These are phyloP conservation scores for Akanthomyces muscarius DNA, from an alignment of 2,329 filamentous ascomycete species.

Conservation along the genomic window DNA sequence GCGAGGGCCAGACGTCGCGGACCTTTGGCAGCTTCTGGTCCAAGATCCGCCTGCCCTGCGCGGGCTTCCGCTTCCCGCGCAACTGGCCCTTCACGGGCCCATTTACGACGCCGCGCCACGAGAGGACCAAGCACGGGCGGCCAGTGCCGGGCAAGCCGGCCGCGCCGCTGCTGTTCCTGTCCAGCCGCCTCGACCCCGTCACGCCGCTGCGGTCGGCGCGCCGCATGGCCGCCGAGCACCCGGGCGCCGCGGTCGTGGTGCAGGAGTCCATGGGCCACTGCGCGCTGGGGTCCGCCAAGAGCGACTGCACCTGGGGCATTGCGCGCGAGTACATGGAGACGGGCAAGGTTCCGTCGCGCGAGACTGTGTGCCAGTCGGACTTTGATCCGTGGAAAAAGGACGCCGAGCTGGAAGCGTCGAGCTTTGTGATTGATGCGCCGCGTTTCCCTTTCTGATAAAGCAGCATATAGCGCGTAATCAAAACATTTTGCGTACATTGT, in stretches of 20 bases:
- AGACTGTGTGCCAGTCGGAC: slow-evolving; percentile 21
- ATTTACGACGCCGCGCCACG: slow-evolving; percentile 17
- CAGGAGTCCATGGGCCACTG: slow-evolving; percentile 24
- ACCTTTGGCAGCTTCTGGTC: slow-evolving; percentile 24
- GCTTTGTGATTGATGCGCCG: not conserved
- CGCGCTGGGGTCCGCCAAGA: slow-evolving; percentile 16
- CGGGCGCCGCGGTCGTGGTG: slow-evolving; percentile 24
- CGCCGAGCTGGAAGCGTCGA: not conserved
- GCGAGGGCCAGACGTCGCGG: slow-evolving; percentile 17
- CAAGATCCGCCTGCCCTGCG: slow-evolving; percentile 29
- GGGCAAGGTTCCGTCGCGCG: slow-evolving; percentile 20
- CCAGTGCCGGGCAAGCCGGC: slow-evolving; percentile 25
- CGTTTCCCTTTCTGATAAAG: not conserved
- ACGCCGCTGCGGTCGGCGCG: slow-evolving; percentile 37
- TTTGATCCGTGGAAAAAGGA: slow-evolving; percentile 17
- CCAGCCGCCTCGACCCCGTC: slow-evolving; percentile 36
- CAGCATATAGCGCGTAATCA: not conserved
- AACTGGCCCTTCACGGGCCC: slow-evolving; percentile 29
- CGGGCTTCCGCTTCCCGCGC: slow-evolving; percentile 29
- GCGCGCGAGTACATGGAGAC: slow-evolving; percentile 22
- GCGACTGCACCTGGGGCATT: slow-evolving; percentile 18
- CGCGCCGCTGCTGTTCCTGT: slow-evolving; percentile 36
- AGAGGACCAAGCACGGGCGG: slow-evolving; percentile 16
- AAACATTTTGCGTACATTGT: not conserved
- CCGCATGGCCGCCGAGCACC: slow-evolving; percentile 20